Evolutionary conservation across 306 rosid species (phyloP), one percentile per base, ranked within the genome.

Genomic region (Cercis canadensis): DNA sequence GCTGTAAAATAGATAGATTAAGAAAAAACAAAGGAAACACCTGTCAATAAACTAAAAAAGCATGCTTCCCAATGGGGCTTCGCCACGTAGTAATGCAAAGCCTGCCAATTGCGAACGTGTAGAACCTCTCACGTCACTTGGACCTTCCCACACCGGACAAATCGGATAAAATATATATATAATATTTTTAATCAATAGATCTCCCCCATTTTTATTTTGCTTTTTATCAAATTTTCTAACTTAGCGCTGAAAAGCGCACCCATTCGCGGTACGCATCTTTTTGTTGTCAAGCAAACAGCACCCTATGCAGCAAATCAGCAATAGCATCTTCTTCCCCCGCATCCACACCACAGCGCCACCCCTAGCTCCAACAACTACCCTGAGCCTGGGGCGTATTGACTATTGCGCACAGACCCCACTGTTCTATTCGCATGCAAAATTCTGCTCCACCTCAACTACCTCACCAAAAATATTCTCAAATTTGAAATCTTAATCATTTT

Each of bases 361-460:
- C 11, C 15, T 24, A 1, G 29, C 50, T n/a, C 45, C 21, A 3
- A 3, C 63, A 11, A 7, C 9, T 32, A 4, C 10, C 17, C 33
- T 3, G 3, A 8, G 5, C 36, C 37, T 24, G 2, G 65, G 59
- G 51, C 33, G 51, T 70, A 9, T 65, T 18, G 5, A 24, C 32
- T 21, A 6, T 11, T 21, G 5, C 11, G 36, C 14, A 37, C 10
- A 37, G 10, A 5, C 9, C 43, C 2, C 75, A 63, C 80, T 63
- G 66, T 77, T 77, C 55, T 46, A 46, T 69, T 50, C 33, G 7
- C 21, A 11, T 6, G 12, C 41, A 56, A 10, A 13, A n/a, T n/a
- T n/a, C n/a, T n/a, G n/a, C n/a, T n/a, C n/a, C n/a, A n/a, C n/a
- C n/a, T n/a, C n/a, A n/a, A n/a, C n/a, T n/a, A n/a, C n/a, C n/a